A percentile compares a stretch with the other conserved stretches of the same genome.
These are phyloP conservation scores for Chalciporus chontae DNA, from an alignment of 768 basidiomycete genomes.

Conservation along the genomic window DNA sequence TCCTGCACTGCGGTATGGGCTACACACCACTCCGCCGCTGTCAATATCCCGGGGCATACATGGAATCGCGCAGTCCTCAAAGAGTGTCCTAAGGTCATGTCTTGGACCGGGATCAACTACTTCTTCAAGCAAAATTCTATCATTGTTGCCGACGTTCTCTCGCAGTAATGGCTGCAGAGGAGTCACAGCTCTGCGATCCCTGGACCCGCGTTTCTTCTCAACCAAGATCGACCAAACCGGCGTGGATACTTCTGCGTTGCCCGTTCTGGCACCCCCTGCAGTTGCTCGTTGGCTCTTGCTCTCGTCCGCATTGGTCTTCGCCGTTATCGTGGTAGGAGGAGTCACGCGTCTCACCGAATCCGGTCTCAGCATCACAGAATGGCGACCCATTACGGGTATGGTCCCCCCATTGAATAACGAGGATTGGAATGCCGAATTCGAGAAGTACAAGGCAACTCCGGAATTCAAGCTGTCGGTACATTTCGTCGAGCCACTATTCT, in stretches of 20 bases:
- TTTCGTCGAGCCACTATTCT: not conserved
- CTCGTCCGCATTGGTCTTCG: slow-evolving; percentile 84
- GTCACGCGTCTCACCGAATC: slow-evolving; percentile 97
- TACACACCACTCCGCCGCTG: not conserved
- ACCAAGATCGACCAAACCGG: slow-evolving; percentile 23
- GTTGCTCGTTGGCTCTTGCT: slow-evolving; percentile 84
- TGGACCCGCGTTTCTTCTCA: slow-evolving; percentile 40
- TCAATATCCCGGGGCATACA: slow-evolving; percentile 4
- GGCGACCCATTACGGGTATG: slow-evolving; percentile 88
- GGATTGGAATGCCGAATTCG: slow-evolving; percentile 86
- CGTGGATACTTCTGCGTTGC: slow-evolving; percentile 34
- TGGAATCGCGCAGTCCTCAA: not conserved
- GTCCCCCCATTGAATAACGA: slow-evolving; percentile 73
- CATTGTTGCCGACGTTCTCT: slow-evolving; percentile 3
- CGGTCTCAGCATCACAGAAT: slow-evolving; percentile 97
- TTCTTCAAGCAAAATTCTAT: slow-evolving; percentile 4
- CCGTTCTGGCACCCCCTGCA: slow-evolving; percentile 59
- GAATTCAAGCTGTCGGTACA: slow-evolving; percentile 87
- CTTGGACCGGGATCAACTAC: not conserved
- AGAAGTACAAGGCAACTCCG: slow-evolving; percentile 91
- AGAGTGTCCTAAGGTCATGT: slow-evolving; percentile 9
- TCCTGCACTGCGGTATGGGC: slow-evolving; percentile 10
- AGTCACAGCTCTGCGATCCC: slow-evolving; percentile 11
- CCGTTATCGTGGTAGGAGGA: slow-evolving; percentile 92
- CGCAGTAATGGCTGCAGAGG: not conserved